Percentiles rank a stretch among this genome's conserved stretches.
These are phyloP conservation scores for Phytophthora aleatoria DNA, from an alignment of 352 stramenopile genomes.

Conservation along the genomic window DNA sequence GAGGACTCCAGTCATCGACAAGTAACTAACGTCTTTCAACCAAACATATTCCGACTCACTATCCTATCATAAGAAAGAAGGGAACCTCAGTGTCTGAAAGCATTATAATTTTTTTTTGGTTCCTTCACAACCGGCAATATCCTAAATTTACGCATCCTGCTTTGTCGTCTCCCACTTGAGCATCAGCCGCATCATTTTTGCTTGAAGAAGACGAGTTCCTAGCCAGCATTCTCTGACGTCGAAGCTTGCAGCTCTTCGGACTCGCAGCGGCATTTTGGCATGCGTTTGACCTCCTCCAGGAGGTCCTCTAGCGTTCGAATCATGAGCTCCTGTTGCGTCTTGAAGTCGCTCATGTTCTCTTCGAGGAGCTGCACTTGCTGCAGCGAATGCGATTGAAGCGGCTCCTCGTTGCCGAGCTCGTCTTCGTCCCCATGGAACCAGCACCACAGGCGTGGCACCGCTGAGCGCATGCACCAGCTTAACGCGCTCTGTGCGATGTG, in stretches of 20 bases:
- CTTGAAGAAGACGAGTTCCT: neutral
- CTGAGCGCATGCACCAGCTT: slow-evolving; percentile 5
- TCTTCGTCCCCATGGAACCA: slow-evolving; percentile 1
- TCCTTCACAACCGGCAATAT: too few relatives aligned
- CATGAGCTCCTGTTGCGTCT: slow-evolving; percentile 4
- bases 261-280: neutral
- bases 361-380: neutral
- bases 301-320: neutral
- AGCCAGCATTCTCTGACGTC: neutral
- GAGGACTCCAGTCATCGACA: too few relatives aligned
- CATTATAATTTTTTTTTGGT: too few relatives aligned
- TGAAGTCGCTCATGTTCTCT: slow-evolving; percentile 4
- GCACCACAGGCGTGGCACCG: slow-evolving; percentile 3
- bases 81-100: too few relatives aligned
- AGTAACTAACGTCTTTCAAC: too few relatives aligned
- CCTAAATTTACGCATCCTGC: too few relatives aligned
- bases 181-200: too few relatives aligned
- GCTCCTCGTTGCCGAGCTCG: neutral
- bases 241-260: too few relatives aligned
- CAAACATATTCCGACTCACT: too few relatives aligned
- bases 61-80: too few relatives aligned
- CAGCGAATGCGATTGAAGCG: neutral
- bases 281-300: neutral
- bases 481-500: slow-evolving; percentile 2
- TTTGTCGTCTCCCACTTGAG: too few relatives aligned